Evolutionary conservation across 768 basidiomycete species (phyloP).

Genomic region (Psilocybe cubensis): DNA sequence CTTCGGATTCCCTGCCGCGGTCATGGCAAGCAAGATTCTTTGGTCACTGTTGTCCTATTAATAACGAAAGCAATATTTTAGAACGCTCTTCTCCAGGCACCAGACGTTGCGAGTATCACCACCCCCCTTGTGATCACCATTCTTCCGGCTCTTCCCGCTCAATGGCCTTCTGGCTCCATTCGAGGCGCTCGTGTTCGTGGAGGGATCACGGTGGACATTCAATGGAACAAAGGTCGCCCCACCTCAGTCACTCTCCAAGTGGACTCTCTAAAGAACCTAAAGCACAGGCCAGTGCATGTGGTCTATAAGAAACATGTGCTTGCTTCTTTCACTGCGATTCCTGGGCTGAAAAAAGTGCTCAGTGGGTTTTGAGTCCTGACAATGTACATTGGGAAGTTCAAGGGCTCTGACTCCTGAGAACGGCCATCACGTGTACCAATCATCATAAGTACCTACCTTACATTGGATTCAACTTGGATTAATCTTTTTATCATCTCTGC

Average conservation of each 20-base stretch:
- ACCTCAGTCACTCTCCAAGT: slow-evolving; percentile 37
- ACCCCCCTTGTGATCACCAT: slow-evolving; percentile 60
- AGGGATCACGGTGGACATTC: slow-evolving; percentile 57
- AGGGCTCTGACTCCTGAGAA: too few species aligned
- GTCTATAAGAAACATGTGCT: slow-evolving; percentile 40
- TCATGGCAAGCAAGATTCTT: slow-evolving; percentile 49
- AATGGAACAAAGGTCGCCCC: slow-evolving; percentile 49
- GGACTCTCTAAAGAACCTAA: slow-evolving; percentile 28
- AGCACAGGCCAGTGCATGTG: slow-evolving; percentile 40
- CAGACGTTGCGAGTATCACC: slow-evolving; percentile 56
- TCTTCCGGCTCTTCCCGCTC: slow-evolving; percentile 64
- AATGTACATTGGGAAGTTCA: too few species aligned
- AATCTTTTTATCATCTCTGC: too few species aligned
- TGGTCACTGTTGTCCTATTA: background rate
- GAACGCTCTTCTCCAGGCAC: slow-evolving; percentile 71
- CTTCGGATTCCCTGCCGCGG: slow-evolving; percentile 65
- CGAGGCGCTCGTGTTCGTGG: slow-evolving; percentile 65
- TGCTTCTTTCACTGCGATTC: slow-evolving; percentile 28
- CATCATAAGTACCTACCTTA: too few species aligned
- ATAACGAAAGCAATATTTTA: slow-evolving; percentile 18
- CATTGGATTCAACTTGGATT: too few species aligned
- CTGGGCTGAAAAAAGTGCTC: slow-evolving; percentile 28
- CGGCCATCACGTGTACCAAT: too few species aligned
- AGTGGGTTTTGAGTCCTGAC: background rate
- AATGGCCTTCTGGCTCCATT: slow-evolving; percentile 67